Conservation (phyloP, 768 basidiomycete genomes). For the Calocera cornea region DNA sequence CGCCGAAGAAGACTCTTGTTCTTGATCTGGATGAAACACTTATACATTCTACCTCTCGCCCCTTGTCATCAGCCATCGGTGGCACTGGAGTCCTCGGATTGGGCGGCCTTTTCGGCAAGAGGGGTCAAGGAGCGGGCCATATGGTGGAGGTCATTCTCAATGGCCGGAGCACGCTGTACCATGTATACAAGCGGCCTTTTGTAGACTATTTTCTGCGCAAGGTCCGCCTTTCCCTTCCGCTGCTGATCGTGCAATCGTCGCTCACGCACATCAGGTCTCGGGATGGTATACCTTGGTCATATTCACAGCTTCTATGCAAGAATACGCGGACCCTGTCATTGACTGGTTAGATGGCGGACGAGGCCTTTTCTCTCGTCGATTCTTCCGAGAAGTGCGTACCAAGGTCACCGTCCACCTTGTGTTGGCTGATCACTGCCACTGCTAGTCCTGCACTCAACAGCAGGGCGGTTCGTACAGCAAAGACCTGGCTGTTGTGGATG, state of each 20-base stretch:
- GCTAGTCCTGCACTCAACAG: constrained; percentile 79
- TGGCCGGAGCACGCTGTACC: constrained; percentile 81
- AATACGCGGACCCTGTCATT: constrained; percentile 98
- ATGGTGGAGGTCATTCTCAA: constrained; percentile 87
- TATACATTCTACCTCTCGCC: constrained; percentile 89
- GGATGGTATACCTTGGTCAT: constrained; percentile 98
- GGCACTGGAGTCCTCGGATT: constrained; percentile 43
- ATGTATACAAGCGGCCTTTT: constrained; percentile 96
- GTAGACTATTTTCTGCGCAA: constrained; percentile 89
- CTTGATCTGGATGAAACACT: constrained; percentile 97
- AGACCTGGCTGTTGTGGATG: constrained; percentile 73
- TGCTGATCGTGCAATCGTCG: neutral
- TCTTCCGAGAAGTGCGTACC: constrained; percentile 79
- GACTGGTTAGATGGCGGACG: constrained; percentile 96
- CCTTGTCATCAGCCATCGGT: constrained; percentile 32
- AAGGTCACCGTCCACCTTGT: neutral
- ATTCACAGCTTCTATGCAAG: constrained; percentile 97
- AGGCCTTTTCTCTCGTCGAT: constrained; percentile 72
- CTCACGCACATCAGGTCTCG: constrained; percentile 53
- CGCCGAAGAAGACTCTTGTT: constrained; percentile 65
- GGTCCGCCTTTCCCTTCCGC: constrained; percentile 29
- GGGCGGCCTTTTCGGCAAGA: constrained; percentile 20
- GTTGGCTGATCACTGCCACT: neutral
- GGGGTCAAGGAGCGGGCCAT: constrained; percentile 48
- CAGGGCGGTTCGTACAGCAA: constrained; percentile 92